phyloP scores from a whole-genome alignment of 2,329 filamentous ascomycete genomes.

The Pseudocercospora crystallina region DNA sequence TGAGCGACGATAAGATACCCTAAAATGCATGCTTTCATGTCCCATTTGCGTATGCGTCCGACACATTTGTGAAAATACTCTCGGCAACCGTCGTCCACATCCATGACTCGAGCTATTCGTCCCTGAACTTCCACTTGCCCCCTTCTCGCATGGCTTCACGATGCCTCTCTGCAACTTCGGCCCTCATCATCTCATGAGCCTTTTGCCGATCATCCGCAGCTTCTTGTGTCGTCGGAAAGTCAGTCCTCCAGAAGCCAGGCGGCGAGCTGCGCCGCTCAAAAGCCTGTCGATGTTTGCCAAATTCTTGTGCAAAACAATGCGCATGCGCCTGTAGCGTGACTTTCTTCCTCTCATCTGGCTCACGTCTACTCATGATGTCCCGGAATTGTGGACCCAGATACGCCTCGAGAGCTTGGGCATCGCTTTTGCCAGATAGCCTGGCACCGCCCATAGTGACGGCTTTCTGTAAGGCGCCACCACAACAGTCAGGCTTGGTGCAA shows the following conservation, averaged over 20 bases:
- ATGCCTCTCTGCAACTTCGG: slow-evolving; percentile 70
- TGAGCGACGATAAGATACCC: slow-evolving; percentile 3
- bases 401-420: slow-evolving; percentile 28
- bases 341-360: slow-evolving; percentile 58
- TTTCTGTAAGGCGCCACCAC: slow-evolving; percentile 68
- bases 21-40: slow-evolving; percentile 7
- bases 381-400: slow-evolving; percentile 30
- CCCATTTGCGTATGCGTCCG: neutral
- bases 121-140: slow-evolving; percentile 77
- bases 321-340: slow-evolving; percentile 75
- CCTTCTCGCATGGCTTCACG: slow-evolving; percentile 76
- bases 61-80: too few relatives aligned
- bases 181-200: slow-evolving; percentile 62
- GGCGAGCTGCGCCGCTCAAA: slow-evolving; percentile 72
- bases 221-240: slow-evolving; percentile 89
- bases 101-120: slow-evolving; percentile 55
- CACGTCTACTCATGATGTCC: slow-evolving; percentile 23
- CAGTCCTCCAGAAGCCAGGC: slow-evolving; percentile 85
- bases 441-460: slow-evolving; percentile 52
- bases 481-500: slow-evolving; percentile 75
- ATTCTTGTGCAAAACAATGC: slow-evolving; percentile 68
- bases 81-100: too few relatives aligned
- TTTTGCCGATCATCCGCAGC: slow-evolving; percentile 63
- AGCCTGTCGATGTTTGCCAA: slow-evolving; percentile 74
- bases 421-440: slow-evolving; percentile 23